phyloP scores from a whole-genome alignment of 2,329 filamentous ascomycete genomes.

The Pseudocercospora crystallina region DNA sequence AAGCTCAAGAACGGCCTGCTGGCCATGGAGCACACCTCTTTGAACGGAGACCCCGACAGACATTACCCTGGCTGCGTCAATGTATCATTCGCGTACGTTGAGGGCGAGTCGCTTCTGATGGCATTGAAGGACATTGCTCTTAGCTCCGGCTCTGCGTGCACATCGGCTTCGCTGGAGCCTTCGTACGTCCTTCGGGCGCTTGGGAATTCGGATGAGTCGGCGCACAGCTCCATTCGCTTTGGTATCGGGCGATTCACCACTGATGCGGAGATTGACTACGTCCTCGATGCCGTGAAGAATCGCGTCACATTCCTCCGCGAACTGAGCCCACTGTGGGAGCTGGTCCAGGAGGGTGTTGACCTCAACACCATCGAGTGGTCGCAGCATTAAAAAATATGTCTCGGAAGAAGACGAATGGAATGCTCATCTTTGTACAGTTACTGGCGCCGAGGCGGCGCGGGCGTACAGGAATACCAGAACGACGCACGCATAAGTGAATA shows the following conservation, averaged over 20 bases:
- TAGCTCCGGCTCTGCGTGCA: slow-evolving; percentile 95
- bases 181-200: slow-evolving; percentile 93
- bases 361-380: slow-evolving; percentile 97
- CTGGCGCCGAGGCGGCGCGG: too few species aligned
- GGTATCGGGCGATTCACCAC: slow-evolving; percentile 97
- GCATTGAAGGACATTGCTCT: slow-evolving; percentile 96
- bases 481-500: too few species aligned
- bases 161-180: slow-evolving; percentile 91
- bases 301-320: slow-evolving; percentile 91
- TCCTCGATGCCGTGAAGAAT: slow-evolving; percentile 88
- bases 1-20: slow-evolving; percentile 79
- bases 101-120: slow-evolving; percentile 97
- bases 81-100: slow-evolving; percentile 96
- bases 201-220: slow-evolving; percentile 94
- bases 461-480: too few species aligned
- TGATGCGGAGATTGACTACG: slow-evolving; percentile 93
- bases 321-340: slow-evolving; percentile 92
- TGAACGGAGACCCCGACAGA: slow-evolving; percentile 79
- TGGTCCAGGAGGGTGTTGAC: slow-evolving; percentile 95
- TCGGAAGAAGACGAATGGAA: background rate
- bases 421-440: slow-evolving; percentile 1
- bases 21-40: slow-evolving; percentile 83
- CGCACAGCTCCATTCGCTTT: slow-evolving; percentile 96
- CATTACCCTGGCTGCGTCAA: slow-evolving; percentile 98
- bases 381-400: slow-evolving; percentile 67